These are phyloP conservation scores for Lanzia echinophila DNA, from an alignment of 2,329 filamentous ascomycete species.

Conservation along the genomic window DNA sequence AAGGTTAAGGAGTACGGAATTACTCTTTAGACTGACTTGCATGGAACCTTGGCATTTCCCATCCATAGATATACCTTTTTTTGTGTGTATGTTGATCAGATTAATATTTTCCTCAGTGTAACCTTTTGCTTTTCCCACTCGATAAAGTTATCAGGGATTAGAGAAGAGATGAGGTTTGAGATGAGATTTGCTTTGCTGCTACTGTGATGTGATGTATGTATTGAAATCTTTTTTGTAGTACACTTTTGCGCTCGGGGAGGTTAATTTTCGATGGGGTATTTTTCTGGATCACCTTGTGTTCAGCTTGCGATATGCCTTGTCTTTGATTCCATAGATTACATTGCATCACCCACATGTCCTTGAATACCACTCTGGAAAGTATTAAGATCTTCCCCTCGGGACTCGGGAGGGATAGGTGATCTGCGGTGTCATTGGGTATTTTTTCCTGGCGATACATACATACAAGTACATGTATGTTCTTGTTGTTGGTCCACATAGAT, in stretches of 20 bases:
- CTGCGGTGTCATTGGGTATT: slow-evolving; percentile 7
- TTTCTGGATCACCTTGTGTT: neutral
- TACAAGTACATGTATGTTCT: neutral
- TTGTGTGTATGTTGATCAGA: neutral
- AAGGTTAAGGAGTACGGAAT: neutral
- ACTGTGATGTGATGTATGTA: too few species aligned
- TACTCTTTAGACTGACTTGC: neutral
- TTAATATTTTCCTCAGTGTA: neutral
- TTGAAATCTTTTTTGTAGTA: neutral
- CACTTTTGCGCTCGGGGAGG: neutral
- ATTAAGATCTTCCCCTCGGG: slow-evolving; percentile 2
- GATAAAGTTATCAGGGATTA: neutral
- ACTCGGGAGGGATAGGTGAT: slow-evolving; percentile 5
- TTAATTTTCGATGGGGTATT: neutral
- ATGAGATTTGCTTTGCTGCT: neutral
- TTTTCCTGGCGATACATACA: neutral
- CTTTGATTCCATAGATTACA: neutral
- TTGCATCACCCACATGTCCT: neutral
- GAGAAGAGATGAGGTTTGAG: neutral
- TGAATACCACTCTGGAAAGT: neutral
- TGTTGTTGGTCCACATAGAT: neutral
- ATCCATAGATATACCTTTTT: neutral
- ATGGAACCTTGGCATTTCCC: neutral
- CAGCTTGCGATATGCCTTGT: neutral
- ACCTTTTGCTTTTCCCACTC: neutral